Evolutionary conservation across 352 stramenopile genomes (phyloP), one percentile per base, ranked within the genome.

Genomic region (Phytopythium ostracodes): DNA sequence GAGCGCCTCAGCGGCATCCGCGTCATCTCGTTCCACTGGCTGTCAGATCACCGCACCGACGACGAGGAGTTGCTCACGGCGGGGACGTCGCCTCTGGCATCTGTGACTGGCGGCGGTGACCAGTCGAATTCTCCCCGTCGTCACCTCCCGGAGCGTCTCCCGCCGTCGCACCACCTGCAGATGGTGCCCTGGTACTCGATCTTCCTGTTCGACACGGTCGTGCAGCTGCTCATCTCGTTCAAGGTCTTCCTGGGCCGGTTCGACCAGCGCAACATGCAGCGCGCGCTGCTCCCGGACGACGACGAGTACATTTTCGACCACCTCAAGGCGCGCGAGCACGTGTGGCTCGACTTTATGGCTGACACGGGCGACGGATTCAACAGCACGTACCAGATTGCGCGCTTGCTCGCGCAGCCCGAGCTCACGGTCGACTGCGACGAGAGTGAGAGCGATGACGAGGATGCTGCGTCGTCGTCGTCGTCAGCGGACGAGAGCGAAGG

Each of bases 121-220:
- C 14, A 20, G 24, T 14, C 46, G 27, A 24, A 17, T 9, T 36
- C 46, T 10, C 20, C 15, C 12, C 24, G 27, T 15, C 53, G 53
- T 0, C 53, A 49, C 29, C 60, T 73, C 7, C 75, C 86, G 38
- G 82, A 92, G 62, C 87, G 79, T 18, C 66, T 93, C 0, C 81
- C 84, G 24, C 75, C 78, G 3, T 77, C 88, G 17, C 84, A 93
- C 55, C 84, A 88, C n/a, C 52, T 96, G 20, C 69, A 87, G 17
- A 98, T 98, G 93, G 91, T 97, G 8, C 85, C 90, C 40, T 98
- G 93, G 93, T 98, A 98, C 70, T 97, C 91, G n/a, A 89, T 97
- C 67, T 88, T 97, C 52, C 64, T 98, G 15, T 94, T 97, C 36
- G 80, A 96, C 68, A 96, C 91, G 27, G 88, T 85, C 0, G 97